A percentile compares a stretch with the other conserved stretches of the same genome.
These are phyloP conservation scores for Aspergillus cristatus DNA, from an alignment of 495 filamentous ascomycete genomes.

Conservation along the genomic window DNA sequence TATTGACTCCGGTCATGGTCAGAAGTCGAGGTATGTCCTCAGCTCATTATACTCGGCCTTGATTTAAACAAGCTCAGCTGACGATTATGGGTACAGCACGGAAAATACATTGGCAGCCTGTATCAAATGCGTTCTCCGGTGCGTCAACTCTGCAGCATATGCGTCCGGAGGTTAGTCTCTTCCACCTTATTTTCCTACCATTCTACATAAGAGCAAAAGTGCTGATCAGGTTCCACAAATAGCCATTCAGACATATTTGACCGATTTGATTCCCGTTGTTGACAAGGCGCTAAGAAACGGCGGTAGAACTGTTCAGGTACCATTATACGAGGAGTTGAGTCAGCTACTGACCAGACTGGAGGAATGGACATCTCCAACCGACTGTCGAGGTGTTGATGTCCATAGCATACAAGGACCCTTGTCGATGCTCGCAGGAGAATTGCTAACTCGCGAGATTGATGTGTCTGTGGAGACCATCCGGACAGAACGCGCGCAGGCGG, in stretches of 20 bases:
- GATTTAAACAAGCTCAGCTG: background rate
- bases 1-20: slow-evolving; percentile 40
- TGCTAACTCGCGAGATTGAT: slow-evolving; percentile 28
- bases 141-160: slow-evolving; percentile 27
- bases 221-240: slow-evolving; percentile 7
- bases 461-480: slow-evolving; percentile 32
- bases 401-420: slow-evolving; percentile 17
- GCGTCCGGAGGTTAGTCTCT: slow-evolving; percentile 23
- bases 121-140: slow-evolving; percentile 36
- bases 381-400: slow-evolving; percentile 12
- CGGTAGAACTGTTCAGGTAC: slow-evolving; percentile 31
- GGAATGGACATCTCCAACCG: slow-evolving; percentile 12
- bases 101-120: slow-evolving; percentile 39
- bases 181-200: background rate
- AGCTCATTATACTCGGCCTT: background rate
- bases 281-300: slow-evolving; percentile 27
- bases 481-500: slow-evolving; percentile 31
- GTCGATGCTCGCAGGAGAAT: slow-evolving; percentile 18
- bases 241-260: slow-evolving; percentile 26
- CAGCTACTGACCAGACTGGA: slow-evolving; percentile 28
- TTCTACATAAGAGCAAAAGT: slow-evolving; percentile 12
- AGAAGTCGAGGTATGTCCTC: slow-evolving; percentile 19
- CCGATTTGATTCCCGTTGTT: slow-evolving; percentile 20
- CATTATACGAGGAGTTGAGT: slow-evolving; percentile 35
- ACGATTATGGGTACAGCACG: slow-evolving; percentile 9